A percentile compares a stretch with the other conserved stretches of the same genome.
These are phyloP conservation scores for Kalaharituber pfeilii DNA, from an alignment of 2,329 filamentous ascomycete species.

Conservation along the genomic window DNA sequence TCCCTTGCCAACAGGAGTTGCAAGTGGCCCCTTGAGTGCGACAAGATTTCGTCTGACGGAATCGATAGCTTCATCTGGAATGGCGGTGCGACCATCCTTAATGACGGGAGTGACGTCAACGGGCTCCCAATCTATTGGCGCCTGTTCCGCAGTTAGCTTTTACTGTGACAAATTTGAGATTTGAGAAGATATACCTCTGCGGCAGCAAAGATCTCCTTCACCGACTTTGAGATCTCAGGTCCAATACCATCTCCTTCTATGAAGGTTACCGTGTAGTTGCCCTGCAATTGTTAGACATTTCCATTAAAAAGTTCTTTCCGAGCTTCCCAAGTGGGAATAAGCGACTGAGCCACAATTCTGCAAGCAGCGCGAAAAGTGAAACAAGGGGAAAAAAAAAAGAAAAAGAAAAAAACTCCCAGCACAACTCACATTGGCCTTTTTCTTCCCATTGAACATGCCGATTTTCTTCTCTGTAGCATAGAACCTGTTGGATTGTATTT, in stretches of 20 bases:
- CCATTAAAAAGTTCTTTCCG: not conserved
- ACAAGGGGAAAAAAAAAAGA: not conserved
- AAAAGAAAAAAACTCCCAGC: not conserved
- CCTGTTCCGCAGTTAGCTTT: slow-evolving; percentile 32
- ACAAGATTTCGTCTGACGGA: slow-evolving; percentile 93
- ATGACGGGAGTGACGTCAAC: slow-evolving; percentile 88
- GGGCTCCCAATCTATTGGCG: slow-evolving; percentile 90
- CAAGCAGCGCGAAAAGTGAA: too few relatives aligned
- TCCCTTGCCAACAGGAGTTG: slow-evolving; percentile 93
- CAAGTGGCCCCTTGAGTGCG: slow-evolving; percentile 92
- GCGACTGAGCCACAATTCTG: too few relatives aligned
- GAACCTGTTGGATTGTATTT: not conserved
- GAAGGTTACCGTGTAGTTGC: slow-evolving; percentile 86
- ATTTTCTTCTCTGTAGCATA: slow-evolving; percentile 1
- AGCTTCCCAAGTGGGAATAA: not conserved
- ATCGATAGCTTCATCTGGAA: slow-evolving; percentile 79
- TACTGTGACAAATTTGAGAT: slow-evolving; percentile 2
- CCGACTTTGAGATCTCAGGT: slow-evolving; percentile 89
- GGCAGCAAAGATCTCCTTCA: slow-evolving; percentile 96
- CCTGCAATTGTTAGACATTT: slow-evolving; percentile 36
- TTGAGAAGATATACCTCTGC: slow-evolving; percentile 49
- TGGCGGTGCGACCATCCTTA: slow-evolving; percentile 89
- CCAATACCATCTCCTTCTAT: slow-evolving; percentile 99
- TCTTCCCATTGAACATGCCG: not conserved
- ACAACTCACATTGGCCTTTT: slow-evolving; percentile 3